Conservation (phyloP, 2,329 filamentous ascomycete species). For the Truncatella angustata region DNA sequence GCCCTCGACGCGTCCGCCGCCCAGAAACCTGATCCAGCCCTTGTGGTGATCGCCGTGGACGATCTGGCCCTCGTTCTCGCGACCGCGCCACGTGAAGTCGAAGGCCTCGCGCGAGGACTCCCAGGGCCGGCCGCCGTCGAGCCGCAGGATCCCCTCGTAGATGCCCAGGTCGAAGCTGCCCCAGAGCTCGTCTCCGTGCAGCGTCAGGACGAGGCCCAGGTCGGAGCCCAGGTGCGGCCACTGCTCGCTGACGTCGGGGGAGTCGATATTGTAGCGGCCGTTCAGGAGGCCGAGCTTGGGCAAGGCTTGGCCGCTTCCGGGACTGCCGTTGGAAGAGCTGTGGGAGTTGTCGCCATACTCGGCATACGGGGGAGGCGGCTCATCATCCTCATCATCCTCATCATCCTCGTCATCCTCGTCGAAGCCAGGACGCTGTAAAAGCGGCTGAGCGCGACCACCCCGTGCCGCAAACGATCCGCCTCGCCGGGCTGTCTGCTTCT, state of each 20-base stretch:
- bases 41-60: conserved; percentile 22
- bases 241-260: conserved; percentile 20
- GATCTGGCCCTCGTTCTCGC: conserved; percentile 27
- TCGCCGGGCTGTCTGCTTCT: conserved; percentile 26
- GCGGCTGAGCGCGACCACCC: conserved; percentile 2
- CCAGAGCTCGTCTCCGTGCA: conserved; percentile 41
- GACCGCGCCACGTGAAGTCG: conserved; percentile 35
- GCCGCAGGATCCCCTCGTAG: conserved; percentile 39
- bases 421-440: not conserved
- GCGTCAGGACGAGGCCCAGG: conserved; percentile 35
- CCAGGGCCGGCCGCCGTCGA: conserved; percentile 34
- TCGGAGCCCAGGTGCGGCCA: conserved; percentile 25
- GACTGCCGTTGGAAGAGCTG: not conserved
- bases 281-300: conserved; percentile 38
- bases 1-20: conserved; percentile 34
- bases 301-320: conserved; percentile 17
- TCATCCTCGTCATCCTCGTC: not conserved
- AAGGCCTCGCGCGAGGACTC: conserved; percentile 26
- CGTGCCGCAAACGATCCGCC: conserved; percentile 19
- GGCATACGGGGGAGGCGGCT: conserved; percentile 19
- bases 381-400: conserved; percentile 14
- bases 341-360: conserved; percentile 9
- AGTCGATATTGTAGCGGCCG: conserved; percentile 40
- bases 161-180: conserved; percentile 42
- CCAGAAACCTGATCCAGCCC: conserved; percentile 36